These are phyloP conservation scores for Solanum sitiens DNA, from an alignment of 257 asterid genomes.

Conservation along the genomic window DNA sequence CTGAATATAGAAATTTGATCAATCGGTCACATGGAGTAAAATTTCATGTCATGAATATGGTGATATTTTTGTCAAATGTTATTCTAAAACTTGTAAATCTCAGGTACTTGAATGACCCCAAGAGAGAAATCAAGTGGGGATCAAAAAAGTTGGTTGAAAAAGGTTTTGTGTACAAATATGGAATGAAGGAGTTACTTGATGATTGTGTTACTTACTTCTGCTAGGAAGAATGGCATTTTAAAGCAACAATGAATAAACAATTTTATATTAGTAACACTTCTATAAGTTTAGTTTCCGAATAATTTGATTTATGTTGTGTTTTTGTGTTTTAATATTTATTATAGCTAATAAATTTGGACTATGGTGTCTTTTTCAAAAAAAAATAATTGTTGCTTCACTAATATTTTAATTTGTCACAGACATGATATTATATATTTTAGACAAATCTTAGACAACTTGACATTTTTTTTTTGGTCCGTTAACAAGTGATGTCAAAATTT, in stretches of 20 bases:
- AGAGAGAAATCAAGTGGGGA: slow-evolving; percentile 40
- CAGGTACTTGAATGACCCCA: slow-evolving; percentile 34
- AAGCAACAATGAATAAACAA: neutral
- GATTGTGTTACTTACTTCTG: slow-evolving; percentile 28
- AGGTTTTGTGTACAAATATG: slow-evolving; percentile 43
- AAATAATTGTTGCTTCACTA: too few species aligned
- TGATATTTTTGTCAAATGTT: neutral
- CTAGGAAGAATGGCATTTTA: slow-evolving; percentile 11
- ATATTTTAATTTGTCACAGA: neutral
- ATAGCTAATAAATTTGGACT: too few species aligned
- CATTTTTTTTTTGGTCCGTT: too few species aligned
- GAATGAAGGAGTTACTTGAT: slow-evolving; percentile 8
- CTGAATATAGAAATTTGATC: too few species aligned
- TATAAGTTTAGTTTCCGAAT: too few species aligned
- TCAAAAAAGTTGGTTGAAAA: slow-evolving; percentile 32
- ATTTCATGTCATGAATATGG: neutral
- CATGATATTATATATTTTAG: neutral
- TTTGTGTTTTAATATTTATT: too few species aligned
- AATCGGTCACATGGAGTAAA: too few species aligned
- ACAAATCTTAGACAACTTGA: neutral
- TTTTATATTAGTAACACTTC: too few species aligned
- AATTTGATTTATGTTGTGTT: too few species aligned
- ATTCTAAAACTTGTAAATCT: neutral
- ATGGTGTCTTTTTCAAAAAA: too few species aligned
- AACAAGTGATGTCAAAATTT: neutral